Evolutionary conservation across 257 asterid species (phyloP), one percentile per base, ranked within the genome.

Genomic region (Solanum arcanum): DNA sequence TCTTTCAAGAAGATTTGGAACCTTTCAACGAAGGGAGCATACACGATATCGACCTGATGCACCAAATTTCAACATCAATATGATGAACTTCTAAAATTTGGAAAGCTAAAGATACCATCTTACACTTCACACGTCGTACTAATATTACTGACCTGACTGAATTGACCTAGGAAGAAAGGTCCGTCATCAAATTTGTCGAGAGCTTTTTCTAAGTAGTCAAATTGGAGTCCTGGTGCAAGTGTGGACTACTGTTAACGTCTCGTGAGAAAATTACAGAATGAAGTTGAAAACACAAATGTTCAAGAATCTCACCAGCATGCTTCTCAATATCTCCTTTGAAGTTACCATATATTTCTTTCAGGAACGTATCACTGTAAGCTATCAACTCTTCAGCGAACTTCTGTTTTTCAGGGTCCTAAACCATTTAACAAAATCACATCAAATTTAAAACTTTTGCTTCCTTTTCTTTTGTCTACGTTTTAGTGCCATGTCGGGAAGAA

Each of bases 101-200:
- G 35, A 76, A n/a, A 42, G 21, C 52, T 75, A 21, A 78, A 44
- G n/a, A 12, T 0, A 78, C 62, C 62, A 4, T 77, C 62, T 44
- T 44, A 44, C 13, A 77, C 15, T 42, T 12, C 15, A 77, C n/a
- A 42, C 39, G 3, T 9, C 14, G 35, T 47, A 41, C 7, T 41
- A 41, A 86, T 13, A 9, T 37, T 7, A 47, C 88, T 86, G 72
- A 90, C 96, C 85, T 86, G 93, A 88, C 98, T 94, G 52, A 95
- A 90, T n/a, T 92, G 92, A 5, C 98, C 95, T 12, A 95, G 93
- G 90, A 95, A 91, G 91, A 95, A 95, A 16, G 94, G 95, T 1
- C 98, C 96, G 15, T 81, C 69, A 11, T 91, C 92, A 21, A 88
- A 93, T 78, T 94, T 93, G 3, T 66, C 15, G 15, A 95, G 95